Evolutionary conservation across 2,329 filamentous ascomycete genomes (phyloP).

Genomic region (Lachnellula cervina): DNA sequence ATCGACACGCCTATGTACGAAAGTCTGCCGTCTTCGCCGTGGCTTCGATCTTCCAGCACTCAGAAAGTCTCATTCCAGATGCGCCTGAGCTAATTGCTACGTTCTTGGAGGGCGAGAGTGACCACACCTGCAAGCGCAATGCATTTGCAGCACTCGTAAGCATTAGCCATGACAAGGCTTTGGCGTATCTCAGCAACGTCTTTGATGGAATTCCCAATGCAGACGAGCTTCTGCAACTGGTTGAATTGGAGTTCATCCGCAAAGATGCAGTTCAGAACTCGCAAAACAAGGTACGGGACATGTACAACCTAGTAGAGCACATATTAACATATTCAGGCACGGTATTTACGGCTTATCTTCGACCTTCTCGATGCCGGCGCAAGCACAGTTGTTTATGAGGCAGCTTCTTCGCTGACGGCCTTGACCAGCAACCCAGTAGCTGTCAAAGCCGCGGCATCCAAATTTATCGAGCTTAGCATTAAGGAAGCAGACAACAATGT

Average conservation of each 20-base stretch:
- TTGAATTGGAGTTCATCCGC: constrained; percentile 93
- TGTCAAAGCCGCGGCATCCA: constrained; percentile 90
- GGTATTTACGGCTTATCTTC: constrained; percentile 91
- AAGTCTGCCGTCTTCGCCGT: constrained; percentile 98
- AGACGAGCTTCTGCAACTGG: constrained; percentile 87
- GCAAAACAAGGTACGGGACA: constrained; percentile 72
- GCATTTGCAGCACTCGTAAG: constrained; percentile 86
- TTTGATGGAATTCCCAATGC: constrained; percentile 94
- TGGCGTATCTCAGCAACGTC: constrained; percentile 80
- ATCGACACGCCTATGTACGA: constrained; percentile 94
- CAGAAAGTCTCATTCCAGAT: constrained; percentile 87
- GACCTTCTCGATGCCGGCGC: constrained; percentile 89
- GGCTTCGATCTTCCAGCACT: constrained; percentile 86
- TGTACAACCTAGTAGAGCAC: background rate
- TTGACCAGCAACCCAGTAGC: constrained; percentile 95
- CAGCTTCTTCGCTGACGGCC: constrained; percentile 87
- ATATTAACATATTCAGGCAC: constrained; percentile 52
- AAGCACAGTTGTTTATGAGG: constrained; percentile 95
- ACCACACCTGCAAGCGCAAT: constrained; percentile 96
- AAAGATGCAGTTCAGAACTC: constrained; percentile 95
- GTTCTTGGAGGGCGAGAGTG: constrained; percentile 87
- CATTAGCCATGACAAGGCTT: constrained; percentile 89
- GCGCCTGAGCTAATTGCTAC: constrained; percentile 85
- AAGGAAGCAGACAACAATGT: constrained; percentile 99
- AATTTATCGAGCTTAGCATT: constrained; percentile 95